Percentiles rank a stretch among this genome's conserved stretches.
Conservation (phyloP, 2,329 filamentous ascomycete genomes). For the Chrysoporthe puriensis region DNA sequence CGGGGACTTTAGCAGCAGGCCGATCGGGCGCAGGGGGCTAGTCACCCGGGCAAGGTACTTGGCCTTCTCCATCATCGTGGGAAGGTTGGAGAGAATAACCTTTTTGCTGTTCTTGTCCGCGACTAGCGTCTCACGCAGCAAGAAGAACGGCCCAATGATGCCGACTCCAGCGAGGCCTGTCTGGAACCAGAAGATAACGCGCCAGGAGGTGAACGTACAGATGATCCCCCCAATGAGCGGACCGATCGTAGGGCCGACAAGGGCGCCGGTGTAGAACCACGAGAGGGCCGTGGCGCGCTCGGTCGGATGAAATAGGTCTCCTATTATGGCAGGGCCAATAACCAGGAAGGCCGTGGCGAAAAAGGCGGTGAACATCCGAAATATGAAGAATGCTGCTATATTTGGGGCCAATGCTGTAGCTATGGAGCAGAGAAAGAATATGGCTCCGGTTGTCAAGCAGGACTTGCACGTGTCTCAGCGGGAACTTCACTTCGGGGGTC, state of each 20-base stretch:
- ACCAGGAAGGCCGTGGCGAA: constrained; percentile 76
- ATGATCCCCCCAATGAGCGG: constrained; percentile 76
- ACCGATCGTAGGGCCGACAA: constrained; percentile 73
- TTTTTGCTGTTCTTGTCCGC: constrained; percentile 32
- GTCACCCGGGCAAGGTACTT: constrained; percentile 17
- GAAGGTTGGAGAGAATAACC: constrained; percentile 31
- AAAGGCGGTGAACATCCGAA: constrained; percentile 74
- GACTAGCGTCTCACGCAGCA: constrained; percentile 72
- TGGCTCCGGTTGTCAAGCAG: constrained; percentile 50
- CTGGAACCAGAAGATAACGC: constrained; percentile 78
- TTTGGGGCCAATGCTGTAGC: constrained; percentile 75
- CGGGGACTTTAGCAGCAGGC: constrained; percentile 13
- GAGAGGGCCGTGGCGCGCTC: constrained; percentile 73
- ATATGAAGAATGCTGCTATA: constrained; percentile 71
- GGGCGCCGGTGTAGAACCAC: constrained; percentile 72
- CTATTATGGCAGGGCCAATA: constrained; percentile 54
- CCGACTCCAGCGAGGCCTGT: constrained; percentile 67
- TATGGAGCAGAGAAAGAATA: constrained; percentile 70
- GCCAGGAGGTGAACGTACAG: constrained; percentile 74
- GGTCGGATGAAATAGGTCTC: constrained; percentile 66
- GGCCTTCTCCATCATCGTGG: constrained; percentile 5
- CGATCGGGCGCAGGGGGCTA: constrained; percentile 9
- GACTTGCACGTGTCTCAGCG: constrained; percentile 49
- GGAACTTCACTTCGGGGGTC: constrained; percentile 31
- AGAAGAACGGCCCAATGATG: constrained; percentile 62